Evolutionary conservation across 352 stramenopile genomes (phyloP), one percentile per base, ranked within the genome.

Genomic region (Phytophthora podocarpi): DNA sequence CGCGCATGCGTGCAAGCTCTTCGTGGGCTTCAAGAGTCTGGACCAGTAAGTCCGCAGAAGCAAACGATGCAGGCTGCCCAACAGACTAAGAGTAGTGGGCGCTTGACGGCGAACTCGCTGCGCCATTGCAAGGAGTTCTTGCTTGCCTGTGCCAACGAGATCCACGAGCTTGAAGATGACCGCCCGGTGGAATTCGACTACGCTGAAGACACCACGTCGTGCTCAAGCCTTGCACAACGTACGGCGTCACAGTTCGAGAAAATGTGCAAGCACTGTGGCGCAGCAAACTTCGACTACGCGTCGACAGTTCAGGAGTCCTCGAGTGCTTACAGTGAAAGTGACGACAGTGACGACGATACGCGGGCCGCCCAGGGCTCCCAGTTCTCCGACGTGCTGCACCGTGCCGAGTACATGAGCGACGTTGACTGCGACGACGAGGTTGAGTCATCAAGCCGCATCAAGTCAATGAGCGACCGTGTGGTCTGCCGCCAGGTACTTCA

Each of bases 101-200:
- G n/a, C 35, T 40, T 78, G 24, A 32, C n/a, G 5, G 15, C 35
- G 1, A 36, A 49, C 9, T 87, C 73, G 21, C 51, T 89, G 8
- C 59, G 73, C 40, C 74, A 85, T 52, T 90, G 82, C 68, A 83
- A 80, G 42, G 70, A 76, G 23, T 93, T 91, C 46, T 47, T 93
- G 37, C 73, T 90, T 7, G 82, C 84, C 24, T 91, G 82, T 55
- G 78, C 77, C 11, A 93, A 91, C 64, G 82, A 93, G 52, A 91
- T 93, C 67, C 78, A 90, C 60, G 82, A 93, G 20, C 69, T 91
- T 10, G 82, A 93, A 37, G 83, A 86, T 13, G 70, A 78, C n/a
- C 76, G 80, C 50, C 71, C 82, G 8, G 57, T 62, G 39, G 62
- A 52, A 18, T 91, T 91, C 26, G 85, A 93, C 71, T 91, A 93